Evolutionary conservation across 2,329 filamentous ascomycete genomes (phyloP).

Genomic region (Hypoxylon sp.): DNA sequence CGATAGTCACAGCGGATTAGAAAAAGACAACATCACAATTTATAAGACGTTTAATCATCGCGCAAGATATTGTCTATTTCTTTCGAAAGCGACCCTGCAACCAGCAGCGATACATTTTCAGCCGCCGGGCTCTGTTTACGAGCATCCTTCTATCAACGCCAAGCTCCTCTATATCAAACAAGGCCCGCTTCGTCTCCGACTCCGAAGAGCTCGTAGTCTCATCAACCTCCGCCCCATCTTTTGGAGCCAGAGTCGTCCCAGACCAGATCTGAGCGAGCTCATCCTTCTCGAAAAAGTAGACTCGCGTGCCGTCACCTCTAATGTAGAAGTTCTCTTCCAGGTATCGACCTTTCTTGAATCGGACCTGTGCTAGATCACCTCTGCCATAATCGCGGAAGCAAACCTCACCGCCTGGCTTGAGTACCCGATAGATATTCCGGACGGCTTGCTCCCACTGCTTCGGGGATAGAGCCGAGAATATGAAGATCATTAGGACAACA

Average conservation of each 20-base stretch:
- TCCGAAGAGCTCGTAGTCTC: conserved; percentile 44
- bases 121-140: conserved; percentile 88
- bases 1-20: neutral
- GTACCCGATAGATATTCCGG: conserved; percentile 81
- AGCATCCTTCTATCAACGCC: conserved; percentile 90
- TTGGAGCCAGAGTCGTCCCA: conserved; percentile 46
- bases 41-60: neutral
- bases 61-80: conserved; percentile 59
- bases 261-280: conserved; percentile 86
- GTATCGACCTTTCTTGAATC: conserved; percentile 95
- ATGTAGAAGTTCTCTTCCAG: conserved; percentile 98
- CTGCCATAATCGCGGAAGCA: conserved; percentile 97
- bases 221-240: conserved; percentile 47
- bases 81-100: conserved; percentile 87
- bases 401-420: conserved; percentile 94
- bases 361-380: conserved; percentile 94
- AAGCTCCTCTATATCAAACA: conserved; percentile 82
- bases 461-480: conserved; percentile 93
- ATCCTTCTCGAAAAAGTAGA: conserved; percentile 96
- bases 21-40: conserved; percentile 20
- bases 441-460: conserved; percentile 87
- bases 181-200: conserved; percentile 51
- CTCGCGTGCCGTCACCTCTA: conserved; percentile 91
- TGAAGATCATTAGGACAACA: conserved; percentile 94
- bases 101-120: conserved; percentile 99